A percentile compares a stretch with the other conserved stretches of the same genome.
Conservation (phyloP, 805 yeast species). For the Starmerella floricola region DNA sequence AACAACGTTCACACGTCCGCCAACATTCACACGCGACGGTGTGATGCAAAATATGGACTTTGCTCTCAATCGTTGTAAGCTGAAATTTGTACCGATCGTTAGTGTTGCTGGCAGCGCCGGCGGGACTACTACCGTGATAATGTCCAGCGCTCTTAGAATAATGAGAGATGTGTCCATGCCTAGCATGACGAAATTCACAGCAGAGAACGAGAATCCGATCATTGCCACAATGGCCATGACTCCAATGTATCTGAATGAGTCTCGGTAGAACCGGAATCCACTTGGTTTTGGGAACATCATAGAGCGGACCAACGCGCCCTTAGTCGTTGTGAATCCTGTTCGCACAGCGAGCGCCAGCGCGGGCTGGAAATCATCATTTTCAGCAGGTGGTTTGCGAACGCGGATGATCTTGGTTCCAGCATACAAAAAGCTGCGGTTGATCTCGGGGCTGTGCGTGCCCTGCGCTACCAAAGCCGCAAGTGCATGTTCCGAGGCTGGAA, state of each 20-base stretch:
- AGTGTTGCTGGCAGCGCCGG: constrained; percentile 97
- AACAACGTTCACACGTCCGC: constrained; percentile 80
- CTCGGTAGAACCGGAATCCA: constrained; percentile 85
- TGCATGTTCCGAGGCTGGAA: constrained; percentile 48
- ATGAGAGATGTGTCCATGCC: constrained; percentile 61
- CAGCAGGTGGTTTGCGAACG: constrained; percentile 53
- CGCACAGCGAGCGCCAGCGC: constrained; percentile 80
- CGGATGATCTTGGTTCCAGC: constrained; percentile 84
- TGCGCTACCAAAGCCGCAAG: constrained; percentile 47
- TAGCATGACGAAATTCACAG: constrained; percentile 65
- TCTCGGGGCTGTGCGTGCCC: constrained; percentile 12
- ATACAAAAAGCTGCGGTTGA: constrained; percentile 41
- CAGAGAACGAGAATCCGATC: constrained; percentile 72
- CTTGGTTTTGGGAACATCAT: constrained; percentile 94
- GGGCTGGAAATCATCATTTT: constrained; percentile 43
- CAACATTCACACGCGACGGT: constrained; percentile 90
- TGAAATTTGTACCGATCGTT: constrained; percentile 92
- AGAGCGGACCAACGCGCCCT: constrained; percentile 84
- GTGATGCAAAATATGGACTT: constrained; percentile 75
- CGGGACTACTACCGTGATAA: constrained; percentile 93
- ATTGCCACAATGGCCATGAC: constrained; percentile 81
- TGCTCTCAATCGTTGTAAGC: constrained; percentile 59
- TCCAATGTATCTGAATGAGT: constrained; percentile 91
- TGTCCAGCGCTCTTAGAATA: constrained; percentile 79
- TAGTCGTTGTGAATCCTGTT: constrained; percentile 91